Base-by-base conservation (phyloP, 169 alveolate species). In the Plasmodium vinckei region DNA sequence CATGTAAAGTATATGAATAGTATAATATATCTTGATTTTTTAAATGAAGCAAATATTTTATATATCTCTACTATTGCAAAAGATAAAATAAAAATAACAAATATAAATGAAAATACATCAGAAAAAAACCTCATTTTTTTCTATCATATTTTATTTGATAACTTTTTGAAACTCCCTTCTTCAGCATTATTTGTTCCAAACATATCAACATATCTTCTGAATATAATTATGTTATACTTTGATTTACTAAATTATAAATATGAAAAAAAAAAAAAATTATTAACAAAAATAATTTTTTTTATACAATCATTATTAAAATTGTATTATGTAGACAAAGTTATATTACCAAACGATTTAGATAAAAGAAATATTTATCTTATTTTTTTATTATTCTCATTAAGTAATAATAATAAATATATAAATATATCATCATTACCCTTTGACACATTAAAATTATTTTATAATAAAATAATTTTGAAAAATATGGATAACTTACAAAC, bases 321-420 rank as follows among this genome's bases (percentile, higher is more conserved):
- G 13, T 53, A 23, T 44, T 47, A 12, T 47, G 25, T 25, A 6
- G 13, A 0, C 6, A 13, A 9, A 1, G 9, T 9, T 27, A 57
- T 72, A 15, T 12, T 59, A 47, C 7, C n/a, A 21, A 77, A 54
- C 56, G 9, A 21, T 7, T 75, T 77, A 27, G 88, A 49, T 46
- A 77, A 64, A 68, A 33, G 88, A 63, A 77, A 77, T 44, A 56
- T 64, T 21, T 23, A 61, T 64, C 49, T 77, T 10, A 25, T 77
- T n/a, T 57, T 53, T 12, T 0, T 15, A 15, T 69, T 64, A n/a
- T 25, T 77, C 21, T 33, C 19, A 13, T 25, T 77, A 19, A 53
- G 7, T 7, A 33, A 4, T 33, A 33, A 57, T 19, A 19, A 19
- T 9, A 27, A 42, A 25, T 21, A 73, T 7, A 7, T 77, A 5